phyloP scores from a whole-genome alignment of 106 monocot genomes.

The Alisma plantagoaquatica region DNA sequence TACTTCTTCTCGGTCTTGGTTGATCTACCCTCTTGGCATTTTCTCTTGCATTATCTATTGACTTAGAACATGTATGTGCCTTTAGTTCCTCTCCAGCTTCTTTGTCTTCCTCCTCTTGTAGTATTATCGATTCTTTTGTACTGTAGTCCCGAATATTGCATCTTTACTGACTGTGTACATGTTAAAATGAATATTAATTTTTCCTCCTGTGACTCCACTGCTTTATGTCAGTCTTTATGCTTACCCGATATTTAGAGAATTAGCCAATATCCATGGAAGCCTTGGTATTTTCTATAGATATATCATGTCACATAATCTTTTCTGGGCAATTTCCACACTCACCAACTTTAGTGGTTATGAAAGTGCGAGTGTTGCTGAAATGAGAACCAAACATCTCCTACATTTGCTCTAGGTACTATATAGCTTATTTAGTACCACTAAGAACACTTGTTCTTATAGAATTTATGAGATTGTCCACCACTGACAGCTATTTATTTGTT shows the following conservation, averaged over 20 bases:
- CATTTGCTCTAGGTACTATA: slow-evolving; percentile 22
- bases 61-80: no score
- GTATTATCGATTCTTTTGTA: no score
- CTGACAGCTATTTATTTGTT: neutral
- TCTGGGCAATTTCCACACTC: slow-evolving; percentile 20
- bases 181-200: no score
- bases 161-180: no score
- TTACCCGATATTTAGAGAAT: slow-evolving; percentile 7
- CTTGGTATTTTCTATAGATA: slow-evolving; percentile 11
- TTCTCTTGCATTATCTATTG: no score
- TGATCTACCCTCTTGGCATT: no score
- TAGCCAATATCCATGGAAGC: slow-evolving; percentile 14
- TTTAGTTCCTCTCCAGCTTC: no score
- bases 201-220: no score
- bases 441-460: slow-evolving; percentile 15
- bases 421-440: slow-evolving; percentile 20
- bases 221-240: neutral
- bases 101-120: no score
- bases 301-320: slow-evolving; percentile 14
- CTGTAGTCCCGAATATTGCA: no score
- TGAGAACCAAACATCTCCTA: slow-evolving; percentile 25
- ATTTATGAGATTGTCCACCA: neutral
- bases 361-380: slow-evolving; percentile 22
- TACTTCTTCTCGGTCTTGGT: no score
- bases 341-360: slow-evolving; percentile 19